Conservation (phyloP, 495 filamentous ascomycete species). For the Aspergillus funiculosus region DNA sequence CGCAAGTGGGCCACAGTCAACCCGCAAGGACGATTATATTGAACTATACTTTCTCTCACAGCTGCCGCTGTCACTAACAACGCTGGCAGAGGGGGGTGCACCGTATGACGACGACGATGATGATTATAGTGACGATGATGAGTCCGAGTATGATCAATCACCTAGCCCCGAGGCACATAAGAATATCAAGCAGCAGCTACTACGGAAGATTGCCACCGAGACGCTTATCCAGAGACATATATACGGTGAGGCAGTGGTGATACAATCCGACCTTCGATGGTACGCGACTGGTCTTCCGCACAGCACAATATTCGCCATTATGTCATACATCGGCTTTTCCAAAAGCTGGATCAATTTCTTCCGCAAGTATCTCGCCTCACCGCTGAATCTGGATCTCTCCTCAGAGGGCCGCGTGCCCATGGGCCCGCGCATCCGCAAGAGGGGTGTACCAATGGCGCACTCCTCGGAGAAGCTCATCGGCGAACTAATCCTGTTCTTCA, state of each 20-base stretch:
- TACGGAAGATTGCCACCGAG: constrained; percentile 53
- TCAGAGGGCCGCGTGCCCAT: constrained; percentile 19
- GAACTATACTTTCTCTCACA: constrained; percentile 41
- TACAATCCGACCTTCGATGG: constrained; percentile 52
- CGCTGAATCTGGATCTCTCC: constrained; percentile 42
- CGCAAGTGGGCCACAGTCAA: constrained; percentile 8
- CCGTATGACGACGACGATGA: constrained; percentile 13
- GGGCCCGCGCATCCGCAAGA: constrained; percentile 37
- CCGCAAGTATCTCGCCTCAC: constrained; percentile 48
- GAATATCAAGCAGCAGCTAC: constrained; percentile 48
- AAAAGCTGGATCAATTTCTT: constrained; percentile 52
- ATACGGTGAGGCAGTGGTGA: constrained; percentile 46
- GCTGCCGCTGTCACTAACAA: constrained; percentile 22
- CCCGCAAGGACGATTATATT: constrained; percentile 24
- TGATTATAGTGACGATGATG: constrained; percentile 15
- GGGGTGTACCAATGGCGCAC: constrained; percentile 51
- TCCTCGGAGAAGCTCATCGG: constrained; percentile 47
- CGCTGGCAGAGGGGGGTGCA: constrained; percentile 9
- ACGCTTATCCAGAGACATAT: constrained; percentile 46
- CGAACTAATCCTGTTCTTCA: constrained; percentile 52
- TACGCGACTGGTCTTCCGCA: constrained; percentile 48
- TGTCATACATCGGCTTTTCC: constrained; percentile 49
- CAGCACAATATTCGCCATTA: constrained; percentile 44
- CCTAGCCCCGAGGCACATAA: constrained; percentile 25
- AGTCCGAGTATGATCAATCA: constrained; percentile 13